Conservation (phyloP, 1,139 yeast species). For the Hanseniaspora gamundiae region DNA sequence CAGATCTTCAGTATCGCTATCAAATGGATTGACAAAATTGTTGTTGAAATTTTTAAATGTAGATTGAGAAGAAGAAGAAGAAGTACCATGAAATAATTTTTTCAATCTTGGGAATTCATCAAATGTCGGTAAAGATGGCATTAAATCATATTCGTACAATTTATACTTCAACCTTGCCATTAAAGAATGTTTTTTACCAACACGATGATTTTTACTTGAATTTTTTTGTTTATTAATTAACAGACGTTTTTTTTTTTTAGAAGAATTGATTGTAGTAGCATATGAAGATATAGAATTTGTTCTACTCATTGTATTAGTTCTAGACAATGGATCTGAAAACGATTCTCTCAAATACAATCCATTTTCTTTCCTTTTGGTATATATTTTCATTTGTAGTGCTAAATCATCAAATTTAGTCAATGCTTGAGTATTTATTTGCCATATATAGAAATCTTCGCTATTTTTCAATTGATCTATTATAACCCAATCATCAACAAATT, state of each 20-base stretch:
- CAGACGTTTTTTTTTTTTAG: background rate
- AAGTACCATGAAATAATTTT: background rate
- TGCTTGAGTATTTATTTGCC: constrained; percentile 20
- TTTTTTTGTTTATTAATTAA: too few species aligned
- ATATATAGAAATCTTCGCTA: constrained; percentile 23
- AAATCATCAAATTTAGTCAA: constrained; percentile 14
- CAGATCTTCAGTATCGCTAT: constrained; percentile 3
- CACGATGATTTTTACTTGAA: background rate
- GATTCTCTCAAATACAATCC: constrained; percentile 4
- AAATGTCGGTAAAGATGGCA: constrained; percentile 23
- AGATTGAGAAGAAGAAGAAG: background rate
- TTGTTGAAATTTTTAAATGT: background rate
- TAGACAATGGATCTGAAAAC: background rate
- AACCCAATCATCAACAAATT: constrained; percentile 24
- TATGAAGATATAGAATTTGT: background rate
- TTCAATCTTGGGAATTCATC: constrained; percentile 2
- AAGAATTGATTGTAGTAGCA: background rate
- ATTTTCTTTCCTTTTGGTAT: constrained; percentile 13
- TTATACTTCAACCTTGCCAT: constrained; percentile 1
- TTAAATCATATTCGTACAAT: constrained; percentile 16
- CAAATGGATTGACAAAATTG: background rate
- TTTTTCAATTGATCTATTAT: constrained; percentile 19
- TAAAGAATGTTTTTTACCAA: background rate
- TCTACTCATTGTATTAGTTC: background rate
- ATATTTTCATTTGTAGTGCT: constrained; percentile 14